These are phyloP conservation scores for Pistacia integerrima DNA, from an alignment of 345 rosid genomes.

Conservation along the genomic window DNA sequence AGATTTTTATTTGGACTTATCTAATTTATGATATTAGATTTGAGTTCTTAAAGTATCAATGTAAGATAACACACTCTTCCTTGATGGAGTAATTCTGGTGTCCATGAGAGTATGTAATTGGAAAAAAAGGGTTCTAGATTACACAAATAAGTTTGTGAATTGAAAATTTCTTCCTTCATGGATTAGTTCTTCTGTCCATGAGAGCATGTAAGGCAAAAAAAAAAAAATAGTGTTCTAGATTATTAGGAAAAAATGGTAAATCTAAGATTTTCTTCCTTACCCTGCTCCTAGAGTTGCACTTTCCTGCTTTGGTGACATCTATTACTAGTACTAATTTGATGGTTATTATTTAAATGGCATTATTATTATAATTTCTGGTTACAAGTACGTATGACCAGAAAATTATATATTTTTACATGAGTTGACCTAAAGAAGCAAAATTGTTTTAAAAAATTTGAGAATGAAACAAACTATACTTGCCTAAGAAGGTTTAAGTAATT, in stretches of 20 bases:
- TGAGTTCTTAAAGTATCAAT: not conserved
- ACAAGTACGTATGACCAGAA: not conserved
- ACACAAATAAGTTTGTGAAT: not conserved
- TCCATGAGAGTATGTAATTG: too few relatives aligned
- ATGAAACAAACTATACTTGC: not conserved
- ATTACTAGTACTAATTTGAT: not conserved
- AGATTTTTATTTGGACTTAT: not conserved
- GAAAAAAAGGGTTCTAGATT: too few relatives aligned
- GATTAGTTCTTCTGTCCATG: not conserved
- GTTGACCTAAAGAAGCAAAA: not conserved
- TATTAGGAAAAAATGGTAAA: not conserved
- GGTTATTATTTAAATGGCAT: not conserved
- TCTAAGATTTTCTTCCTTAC: not conserved
- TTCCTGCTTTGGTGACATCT: not conserved
- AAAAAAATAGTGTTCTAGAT: not conserved
- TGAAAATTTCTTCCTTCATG: slow-evolving; percentile 3
- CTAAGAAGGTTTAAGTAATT: not conserved
- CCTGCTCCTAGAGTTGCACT: not conserved
- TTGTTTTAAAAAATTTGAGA: not conserved
- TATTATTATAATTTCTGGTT: not conserved
- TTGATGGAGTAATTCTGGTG: too few relatives aligned
- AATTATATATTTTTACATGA: not conserved
- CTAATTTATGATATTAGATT: not conserved
- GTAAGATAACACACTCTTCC: too few relatives aligned
- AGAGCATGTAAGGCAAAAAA: not conserved